These are phyloP conservation scores for Talaromyces borbonicus DNA, from an alignment of 495 filamentous ascomycete species.

Conservation along the genomic window DNA sequence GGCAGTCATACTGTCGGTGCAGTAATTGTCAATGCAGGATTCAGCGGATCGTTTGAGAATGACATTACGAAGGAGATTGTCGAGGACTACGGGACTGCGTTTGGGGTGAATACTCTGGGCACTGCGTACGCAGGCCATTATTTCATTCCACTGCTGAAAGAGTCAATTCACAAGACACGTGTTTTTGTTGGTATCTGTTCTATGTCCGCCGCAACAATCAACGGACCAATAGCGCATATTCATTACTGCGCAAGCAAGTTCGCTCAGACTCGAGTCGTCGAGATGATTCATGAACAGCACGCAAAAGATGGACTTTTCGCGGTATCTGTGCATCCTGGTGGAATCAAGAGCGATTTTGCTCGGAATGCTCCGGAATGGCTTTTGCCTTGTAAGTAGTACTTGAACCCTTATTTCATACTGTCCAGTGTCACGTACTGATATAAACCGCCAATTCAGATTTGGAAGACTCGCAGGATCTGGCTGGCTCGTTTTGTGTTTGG, in stretches of 20 bases:
- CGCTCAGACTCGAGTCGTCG: slow-evolving; percentile 28
- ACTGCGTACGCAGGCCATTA: slow-evolving; percentile 26
- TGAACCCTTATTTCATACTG: neutral
- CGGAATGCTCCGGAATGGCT: neutral
- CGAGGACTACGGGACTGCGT: slow-evolving; percentile 28
- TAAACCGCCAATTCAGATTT: slow-evolving; percentile 10
- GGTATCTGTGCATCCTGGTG: slow-evolving; percentile 37
- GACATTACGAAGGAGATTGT: slow-evolving; percentile 22
- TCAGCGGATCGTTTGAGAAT: slow-evolving; percentile 18
- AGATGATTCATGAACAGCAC: slow-evolving; percentile 35
- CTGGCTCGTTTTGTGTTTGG: slow-evolving; percentile 31
- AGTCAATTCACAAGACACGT: slow-evolving; percentile 6
- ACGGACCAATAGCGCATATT: slow-evolving; percentile 12
- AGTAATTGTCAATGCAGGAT: slow-evolving; percentile 36
- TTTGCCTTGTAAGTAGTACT: slow-evolving; percentile 10
- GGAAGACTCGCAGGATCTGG: slow-evolving; percentile 26
- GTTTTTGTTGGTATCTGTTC: slow-evolving; percentile 22
- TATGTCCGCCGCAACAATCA: slow-evolving; percentile 16
- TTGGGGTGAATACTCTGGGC: slow-evolving; percentile 34
- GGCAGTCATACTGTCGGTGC: slow-evolving; percentile 29
- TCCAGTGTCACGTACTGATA: neutral
- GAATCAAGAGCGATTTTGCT: slow-evolving; percentile 31
- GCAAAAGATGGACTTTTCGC: slow-evolving; percentile 26
- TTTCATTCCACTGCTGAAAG: slow-evolving; percentile 31
- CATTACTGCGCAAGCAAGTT: slow-evolving; percentile 34